These are phyloP conservation scores for Dinochytrium kinnereticum DNA, from an alignment of 371 early-diverging fungal genomes.

Conservation along the genomic window DNA sequence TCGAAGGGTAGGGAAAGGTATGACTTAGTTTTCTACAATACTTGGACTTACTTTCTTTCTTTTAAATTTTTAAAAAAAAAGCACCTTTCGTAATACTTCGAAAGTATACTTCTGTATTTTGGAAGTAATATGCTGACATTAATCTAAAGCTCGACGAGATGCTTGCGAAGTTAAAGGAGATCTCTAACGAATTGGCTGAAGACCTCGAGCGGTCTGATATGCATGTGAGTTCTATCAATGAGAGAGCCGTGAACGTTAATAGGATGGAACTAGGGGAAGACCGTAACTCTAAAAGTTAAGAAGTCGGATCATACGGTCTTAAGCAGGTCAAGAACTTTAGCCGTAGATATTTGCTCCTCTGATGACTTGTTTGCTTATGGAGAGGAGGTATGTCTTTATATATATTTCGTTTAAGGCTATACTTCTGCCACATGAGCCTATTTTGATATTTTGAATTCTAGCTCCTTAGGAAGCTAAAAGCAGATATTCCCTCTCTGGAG, in stretches of 20 bases:
- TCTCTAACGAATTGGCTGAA: not conserved
- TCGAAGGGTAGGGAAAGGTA: not conserved
- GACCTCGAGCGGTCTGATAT: not conserved
- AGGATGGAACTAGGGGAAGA: conserved; percentile 16
- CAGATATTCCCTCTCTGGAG: not conserved
- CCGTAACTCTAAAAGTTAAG: conserved; percentile 24
- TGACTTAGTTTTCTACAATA: not conserved
- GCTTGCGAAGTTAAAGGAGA: not conserved
- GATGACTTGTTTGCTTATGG: not conserved
- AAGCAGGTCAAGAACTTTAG: conserved; percentile 19
- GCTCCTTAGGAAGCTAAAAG: too few relatives aligned
- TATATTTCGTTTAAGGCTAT: too few relatives aligned
- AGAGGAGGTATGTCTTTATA: conserved; percentile 7
- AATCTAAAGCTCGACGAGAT: not conserved
- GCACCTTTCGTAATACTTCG: not conserved
- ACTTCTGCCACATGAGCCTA: too few relatives aligned
- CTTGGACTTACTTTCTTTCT: not conserved
- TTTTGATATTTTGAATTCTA: too few relatives aligned
- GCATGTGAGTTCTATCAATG: conserved; percentile 1
- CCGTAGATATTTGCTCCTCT: not conserved
- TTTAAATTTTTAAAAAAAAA: not conserved
- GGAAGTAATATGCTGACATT: too few relatives aligned
- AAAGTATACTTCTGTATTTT: not conserved
- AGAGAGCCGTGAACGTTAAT: not conserved
- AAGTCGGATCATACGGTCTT: conserved; percentile 1